phyloP scores from a whole-genome alignment of 129 eudicot genomes.

The Tagetes erecta region DNA sequence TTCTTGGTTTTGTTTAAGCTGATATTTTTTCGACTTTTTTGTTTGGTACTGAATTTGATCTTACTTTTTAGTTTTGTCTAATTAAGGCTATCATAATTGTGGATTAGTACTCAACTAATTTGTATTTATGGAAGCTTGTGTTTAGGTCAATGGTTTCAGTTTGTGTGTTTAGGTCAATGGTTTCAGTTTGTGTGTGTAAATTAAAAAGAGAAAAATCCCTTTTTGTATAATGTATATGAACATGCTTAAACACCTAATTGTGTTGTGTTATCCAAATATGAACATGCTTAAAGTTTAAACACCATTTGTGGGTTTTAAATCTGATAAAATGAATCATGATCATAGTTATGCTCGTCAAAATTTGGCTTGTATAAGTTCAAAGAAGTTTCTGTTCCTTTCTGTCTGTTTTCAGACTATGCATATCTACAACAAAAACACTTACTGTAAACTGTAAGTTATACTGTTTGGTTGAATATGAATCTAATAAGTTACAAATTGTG shows the following conservation, averaged over 20 bases:
- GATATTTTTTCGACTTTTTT: neutral
- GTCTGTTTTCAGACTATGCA: neutral
- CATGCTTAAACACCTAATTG: neutral
- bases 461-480: neutral
- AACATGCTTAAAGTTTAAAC: constrained; percentile 14
- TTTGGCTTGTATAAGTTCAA: neutral
- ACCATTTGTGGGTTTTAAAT: neutral
- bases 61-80: neutral
- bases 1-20: constrained; percentile 28
- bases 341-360: neutral
- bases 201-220: neutral
- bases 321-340: neutral
- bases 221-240: neutral
- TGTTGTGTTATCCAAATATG: neutral
- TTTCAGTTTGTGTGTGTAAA: neutral
- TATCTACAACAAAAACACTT: neutral
- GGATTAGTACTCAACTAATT: neutral
- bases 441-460: neutral
- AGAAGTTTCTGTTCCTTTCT: constrained; percentile 10
- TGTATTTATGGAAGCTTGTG: neutral
- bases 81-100: constrained; percentile 3
- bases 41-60: constrained; percentile 17
- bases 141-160: constrained; percentile 6
- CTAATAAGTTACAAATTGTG: neutral
- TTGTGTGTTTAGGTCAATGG: neutral